Evolutionary conservation across 352 stramenopile genomes (phyloP), one percentile per base, ranked within the genome.

Genomic region (Phytophthora fragariaefolia): DNA sequence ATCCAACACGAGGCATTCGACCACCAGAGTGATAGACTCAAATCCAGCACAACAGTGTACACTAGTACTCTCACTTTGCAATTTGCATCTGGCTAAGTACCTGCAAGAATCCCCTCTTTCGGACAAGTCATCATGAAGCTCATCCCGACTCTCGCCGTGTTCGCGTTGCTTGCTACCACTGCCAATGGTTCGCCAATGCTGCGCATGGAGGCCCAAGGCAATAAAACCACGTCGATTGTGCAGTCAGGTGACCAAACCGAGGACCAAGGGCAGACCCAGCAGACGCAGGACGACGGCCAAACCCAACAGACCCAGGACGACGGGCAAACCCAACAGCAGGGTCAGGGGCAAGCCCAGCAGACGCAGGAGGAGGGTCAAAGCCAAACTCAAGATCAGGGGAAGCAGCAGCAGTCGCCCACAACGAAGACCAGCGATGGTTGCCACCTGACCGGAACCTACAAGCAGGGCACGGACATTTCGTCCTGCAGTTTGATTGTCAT

Each of bases 401-500:
- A 36, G 12, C 30, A 36, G 12, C 30, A 36, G 12, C 30, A 36
- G 30, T 12, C 6, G 12, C 6, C 30, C 30, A 36, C 30, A 12
- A 36, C 30, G 30, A 36, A 6, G 6, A 36, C 30, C 6, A 36
- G 30, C 30, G 12, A 36, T 12, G 30, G 30, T 12, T 76, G 69
- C 58, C 64, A 53, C 36, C 69, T 76, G 15, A 60, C 69, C 22
- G 69, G 69, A 12, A 70, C 64, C 12, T 77, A 77, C 69, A 63
- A 52, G 43, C 28, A 13, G 18, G 63, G 61, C 32, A 63, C 46
- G 23, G 48, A 55, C 30, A 57, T 77, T 20, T 50, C 34, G 20
- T 65, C 57, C 15, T 77, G 69, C 58, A 43, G 38, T 15, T 51
- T 77, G 17, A 50, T 32, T 0, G 69, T 77, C n/a, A n/a, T n/a